These are phyloP conservation scores for Aspergillus nanangensis DNA, from an alignment of 495 filamentous ascomycete genomes.

Conservation along the genomic window DNA sequence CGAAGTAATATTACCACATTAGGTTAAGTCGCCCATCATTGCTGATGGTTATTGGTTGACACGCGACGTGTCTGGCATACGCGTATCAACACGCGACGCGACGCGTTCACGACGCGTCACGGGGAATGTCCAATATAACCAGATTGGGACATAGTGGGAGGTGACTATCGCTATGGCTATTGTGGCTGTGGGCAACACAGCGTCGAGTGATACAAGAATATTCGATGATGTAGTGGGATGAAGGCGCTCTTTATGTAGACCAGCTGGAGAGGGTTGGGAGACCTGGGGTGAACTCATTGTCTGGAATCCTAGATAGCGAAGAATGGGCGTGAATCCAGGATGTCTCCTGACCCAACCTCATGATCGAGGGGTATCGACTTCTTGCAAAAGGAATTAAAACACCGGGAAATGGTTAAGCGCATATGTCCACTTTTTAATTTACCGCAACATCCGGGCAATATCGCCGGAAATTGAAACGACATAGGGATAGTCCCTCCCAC, in stretches of 20 bases:
- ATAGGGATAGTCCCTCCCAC: background rate
- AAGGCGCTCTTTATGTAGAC: background rate
- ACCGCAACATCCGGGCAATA: background rate
- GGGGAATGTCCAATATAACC: constrained; percentile 7
- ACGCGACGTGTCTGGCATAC: constrained; percentile 11
- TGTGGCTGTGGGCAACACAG: background rate
- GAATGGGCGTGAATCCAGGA: constrained; percentile 12
- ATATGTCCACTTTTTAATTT: background rate
- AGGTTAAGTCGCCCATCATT: background rate
- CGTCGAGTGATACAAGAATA: background rate
- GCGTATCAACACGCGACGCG: constrained; percentile 9
- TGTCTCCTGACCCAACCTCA: too few species aligned
- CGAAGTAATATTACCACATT: background rate
- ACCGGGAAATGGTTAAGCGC: background rate
- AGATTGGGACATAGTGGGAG: constrained; percentile 4
- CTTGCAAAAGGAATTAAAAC: background rate
- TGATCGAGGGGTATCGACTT: too few species aligned
- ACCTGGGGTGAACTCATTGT: background rate
- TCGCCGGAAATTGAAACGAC: background rate
- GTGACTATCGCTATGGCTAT: background rate
- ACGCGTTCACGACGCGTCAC: constrained; percentile 9
- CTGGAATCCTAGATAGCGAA: constrained; percentile 1
- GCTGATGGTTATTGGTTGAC: constrained; percentile 17
- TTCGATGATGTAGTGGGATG: background rate
- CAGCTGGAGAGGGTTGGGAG: background rate